phyloP scores from a whole-genome alignment of 192 early-diverging fungal species.

The Polychytrium aggregatum region DNA sequence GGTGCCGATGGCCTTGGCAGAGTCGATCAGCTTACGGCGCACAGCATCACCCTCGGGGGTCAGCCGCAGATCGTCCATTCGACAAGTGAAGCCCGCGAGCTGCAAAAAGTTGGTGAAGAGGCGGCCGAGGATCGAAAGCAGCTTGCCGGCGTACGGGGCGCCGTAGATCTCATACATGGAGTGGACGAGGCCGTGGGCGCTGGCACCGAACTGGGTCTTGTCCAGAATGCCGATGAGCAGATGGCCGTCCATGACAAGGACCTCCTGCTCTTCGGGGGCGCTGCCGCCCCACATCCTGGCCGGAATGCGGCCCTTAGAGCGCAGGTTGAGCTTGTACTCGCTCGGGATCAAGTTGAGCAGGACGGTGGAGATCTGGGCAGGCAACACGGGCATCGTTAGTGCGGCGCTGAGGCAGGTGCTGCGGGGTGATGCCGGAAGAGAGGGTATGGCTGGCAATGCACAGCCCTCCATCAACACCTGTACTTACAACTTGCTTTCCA shows the following conservation, averaged over 20 bases:
- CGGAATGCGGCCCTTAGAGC: slow-evolving; percentile 77
- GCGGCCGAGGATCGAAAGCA: slow-evolving; percentile 81
- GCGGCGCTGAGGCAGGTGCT: too few relatives aligned
- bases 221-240: slow-evolving; percentile 88
- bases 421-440: too few relatives aligned
- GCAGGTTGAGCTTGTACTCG: slow-evolving; percentile 67
- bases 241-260: slow-evolving; percentile 79
- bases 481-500: slow-evolving; percentile 81
- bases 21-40: slow-evolving; percentile 61
- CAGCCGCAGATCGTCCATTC: slow-evolving; percentile 95
- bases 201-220: slow-evolving; percentile 94
- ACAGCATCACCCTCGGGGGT: slow-evolving; percentile 67
- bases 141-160: slow-evolving; percentile 71
- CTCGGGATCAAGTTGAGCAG: slow-evolving; percentile 75
- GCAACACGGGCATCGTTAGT: too few relatives aligned
- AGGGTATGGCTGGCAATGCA: too few relatives aligned
- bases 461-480: background rate
- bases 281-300: slow-evolving; percentile 73
- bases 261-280: slow-evolving; percentile 71
- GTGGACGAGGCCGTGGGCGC: slow-evolving; percentile 86
- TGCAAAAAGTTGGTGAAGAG: slow-evolving; percentile 87
- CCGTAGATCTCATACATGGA: slow-evolving; percentile 94
- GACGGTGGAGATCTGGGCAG: slow-evolving; percentile 64
- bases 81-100: slow-evolving; percentile 83
- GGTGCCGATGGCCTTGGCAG: slow-evolving; percentile 49